Percentiles rank a stretch among this genome's conserved stretches.
Conservation (phyloP, 768 basidiomycete species). For the Amanita rimosa region DNA sequence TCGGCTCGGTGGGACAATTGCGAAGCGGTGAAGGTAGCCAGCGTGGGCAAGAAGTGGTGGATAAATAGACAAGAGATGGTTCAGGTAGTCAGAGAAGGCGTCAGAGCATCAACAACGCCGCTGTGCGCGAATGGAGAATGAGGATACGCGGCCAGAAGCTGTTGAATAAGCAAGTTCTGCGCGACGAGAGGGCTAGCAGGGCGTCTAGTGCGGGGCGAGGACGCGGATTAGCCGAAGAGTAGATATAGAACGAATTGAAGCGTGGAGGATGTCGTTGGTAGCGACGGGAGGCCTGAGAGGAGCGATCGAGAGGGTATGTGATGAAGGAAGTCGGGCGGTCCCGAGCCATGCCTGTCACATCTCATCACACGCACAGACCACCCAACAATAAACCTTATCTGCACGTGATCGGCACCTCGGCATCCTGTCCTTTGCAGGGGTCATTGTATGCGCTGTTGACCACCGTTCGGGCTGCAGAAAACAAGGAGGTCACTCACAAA, state of each 20-base stretch:
- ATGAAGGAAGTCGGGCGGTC: constrained; percentile 35
- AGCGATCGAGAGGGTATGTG: constrained; percentile 38
- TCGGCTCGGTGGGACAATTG: constrained; percentile 32
- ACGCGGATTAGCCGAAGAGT: constrained; percentile 9
- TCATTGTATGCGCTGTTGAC: neutral
- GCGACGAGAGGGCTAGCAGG: constrained; percentile 10
- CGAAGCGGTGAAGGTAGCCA: constrained; percentile 37
- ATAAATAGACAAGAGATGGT: constrained; percentile 10
- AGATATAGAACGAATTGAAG: constrained; percentile 7
- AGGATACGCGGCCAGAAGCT: constrained; percentile 5
- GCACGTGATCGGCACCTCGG: constrained; percentile 23
- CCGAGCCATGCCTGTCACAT: constrained; percentile 34
- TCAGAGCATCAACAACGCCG: constrained; percentile 21
- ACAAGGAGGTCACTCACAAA: neutral
- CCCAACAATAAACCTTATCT: constrained; percentile 20
- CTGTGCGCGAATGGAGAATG: constrained; percentile 9
- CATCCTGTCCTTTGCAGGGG: neutral
- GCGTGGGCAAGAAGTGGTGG: constrained; percentile 27
- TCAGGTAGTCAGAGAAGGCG: constrained; percentile 9
- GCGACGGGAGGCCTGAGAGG: constrained; percentile 13
- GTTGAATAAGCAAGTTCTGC: constrained; percentile 3
- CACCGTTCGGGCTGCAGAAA: neutral
- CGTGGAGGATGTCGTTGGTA: constrained; percentile 14
- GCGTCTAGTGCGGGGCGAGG: constrained; percentile 10
- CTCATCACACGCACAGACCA: constrained; percentile 37